These are phyloP conservation scores for Alternaria ethzedia DNA, from an alignment of 2,329 filamentous ascomycete genomes.

Conservation along the genomic window DNA sequence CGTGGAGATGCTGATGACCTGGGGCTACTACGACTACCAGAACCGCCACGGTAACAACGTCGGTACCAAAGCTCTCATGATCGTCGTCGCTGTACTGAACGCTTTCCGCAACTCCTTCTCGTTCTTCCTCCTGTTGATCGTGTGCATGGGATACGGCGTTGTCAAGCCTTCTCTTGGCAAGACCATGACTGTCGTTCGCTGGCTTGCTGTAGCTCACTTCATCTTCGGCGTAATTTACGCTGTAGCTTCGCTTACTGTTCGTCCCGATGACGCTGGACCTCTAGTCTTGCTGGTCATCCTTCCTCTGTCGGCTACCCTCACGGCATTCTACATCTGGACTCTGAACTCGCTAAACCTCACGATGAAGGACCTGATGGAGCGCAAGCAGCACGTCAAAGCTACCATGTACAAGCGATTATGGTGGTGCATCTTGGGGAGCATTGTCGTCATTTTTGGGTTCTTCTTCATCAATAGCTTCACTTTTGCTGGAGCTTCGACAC, in stretches of 20 bases:
- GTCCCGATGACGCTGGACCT: conserved; percentile 86
- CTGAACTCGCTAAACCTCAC: conserved; percentile 93
- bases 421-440: conserved; percentile 94
- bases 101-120: conserved; percentile 96
- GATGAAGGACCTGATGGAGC: conserved; percentile 92
- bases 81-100: conserved; percentile 91
- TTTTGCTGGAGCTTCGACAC: conserved; percentile 83
- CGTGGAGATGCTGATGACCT: conserved; percentile 96
- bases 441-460: conserved; percentile 95
- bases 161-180: conserved; percentile 91
- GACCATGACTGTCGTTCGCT: conserved; percentile 92
- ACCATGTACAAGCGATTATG: conserved; percentile 98
- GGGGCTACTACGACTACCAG: conserved; percentile 97
- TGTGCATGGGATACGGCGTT: conserved; percentile 99
- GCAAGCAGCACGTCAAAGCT: conserved; percentile 92
- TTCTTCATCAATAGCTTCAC: conserved; percentile 99
- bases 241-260: conserved; percentile 85
- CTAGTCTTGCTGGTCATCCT: conserved; percentile 92
- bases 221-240: conserved; percentile 94
- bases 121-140: conserved; percentile 96
- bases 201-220: conserved; percentile 90
- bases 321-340: conserved; percentile 98
- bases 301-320: conserved; percentile 87
- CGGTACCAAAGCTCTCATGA: conserved; percentile 83
- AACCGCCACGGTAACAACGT: conserved; percentile 87